Evolutionary conservation across 176 grass and related monocot genomes (phyloP), one percentile per base, ranked within the genome.

Genomic region (Cenchrus fungigraminus): DNA sequence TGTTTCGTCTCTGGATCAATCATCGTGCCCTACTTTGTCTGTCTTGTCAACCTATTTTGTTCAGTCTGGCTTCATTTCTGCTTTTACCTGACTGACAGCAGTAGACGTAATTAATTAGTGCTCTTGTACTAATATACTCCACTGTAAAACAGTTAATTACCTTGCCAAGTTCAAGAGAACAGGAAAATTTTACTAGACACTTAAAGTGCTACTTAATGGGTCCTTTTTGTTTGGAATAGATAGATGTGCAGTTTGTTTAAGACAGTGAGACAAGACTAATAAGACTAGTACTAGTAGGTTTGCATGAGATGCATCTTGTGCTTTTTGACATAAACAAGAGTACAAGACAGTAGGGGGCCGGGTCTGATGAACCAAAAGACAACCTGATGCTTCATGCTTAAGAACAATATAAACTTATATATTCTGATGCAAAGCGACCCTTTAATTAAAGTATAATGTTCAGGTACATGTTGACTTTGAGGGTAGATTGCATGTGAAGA

Each of bases 401-500:
- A 40, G 31, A 69, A 45, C 19, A 46, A 40, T 40, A 14, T 51
- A 29, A 6, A 1, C 11, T 58, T 61, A 61, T 12, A 52, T 25
- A 44, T 61, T 78, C 37, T 31, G 46, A 65, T n/a, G 17, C 49
- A 80, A 80, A 67, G 34, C 0, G 6, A 53, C 9, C 45, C 20
- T 12, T 13, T 13, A 67, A 71, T 40, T 40, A 74, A 62, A 34
- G 47, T 58, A 45, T 20, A 16, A 58, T 58, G 49, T 20, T 65
- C 17, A 74, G 45, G 37, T 73, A 45, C 22, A 67, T 31, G 75
- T 55, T 72, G 45, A 65, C 45, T 73, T 59, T n/a, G 34, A 86
- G 15, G 66, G 72, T 4, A 66, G 66, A 73, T 78, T 16, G 88
- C 79, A 86, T 15, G 88, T 78, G 65, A 82, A 77, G 20, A 46